These are phyloP conservation scores for Termitomyces sp. DNA, from an alignment of 768 basidiomycete species.

Conservation along the genomic window DNA sequence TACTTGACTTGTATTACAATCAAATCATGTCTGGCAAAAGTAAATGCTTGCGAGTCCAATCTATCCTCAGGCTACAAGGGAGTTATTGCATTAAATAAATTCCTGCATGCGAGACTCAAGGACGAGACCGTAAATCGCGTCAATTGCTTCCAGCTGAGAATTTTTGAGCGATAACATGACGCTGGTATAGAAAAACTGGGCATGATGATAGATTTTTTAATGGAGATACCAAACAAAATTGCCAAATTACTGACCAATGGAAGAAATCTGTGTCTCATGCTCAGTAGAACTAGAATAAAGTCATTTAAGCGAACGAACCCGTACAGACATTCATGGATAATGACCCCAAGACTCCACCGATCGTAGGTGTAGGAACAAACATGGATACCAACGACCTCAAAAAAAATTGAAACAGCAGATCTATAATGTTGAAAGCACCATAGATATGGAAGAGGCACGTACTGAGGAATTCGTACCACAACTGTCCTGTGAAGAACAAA, in stretches of 20 bases:
- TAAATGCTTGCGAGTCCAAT: slow-evolving; percentile 72
- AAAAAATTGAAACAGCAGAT: slow-evolving; percentile 83
- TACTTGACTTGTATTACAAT: slow-evolving; percentile 69
- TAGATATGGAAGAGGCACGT: too few species aligned
- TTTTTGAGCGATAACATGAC: slow-evolving; percentile 95
- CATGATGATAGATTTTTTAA: slow-evolving; percentile 13
- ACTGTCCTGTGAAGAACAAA: too few species aligned
- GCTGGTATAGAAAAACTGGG: slow-evolving; percentile 33
- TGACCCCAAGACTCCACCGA: slow-evolving; percentile 98
- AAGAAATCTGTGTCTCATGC: slow-evolving; percentile 58
- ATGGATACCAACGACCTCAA: slow-evolving; percentile 85
- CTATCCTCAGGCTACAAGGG: slow-evolving; percentile 93
- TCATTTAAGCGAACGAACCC: slow-evolving; percentile 46
- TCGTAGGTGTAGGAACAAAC: slow-evolving; percentile 95
- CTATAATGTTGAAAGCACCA: too few species aligned
- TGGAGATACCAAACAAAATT: slow-evolving; percentile 6
- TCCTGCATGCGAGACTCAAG: slow-evolving; percentile 82
- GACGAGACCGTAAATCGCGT: slow-evolving; percentile 79
- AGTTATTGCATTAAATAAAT: slow-evolving; percentile 84
- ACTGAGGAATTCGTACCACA: too few species aligned
- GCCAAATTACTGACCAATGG: slow-evolving; percentile 96
- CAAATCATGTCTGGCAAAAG: slow-evolving; percentile 71
- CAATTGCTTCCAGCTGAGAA: slow-evolving; percentile 89
- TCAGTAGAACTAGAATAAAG: slow-evolving; percentile 8
- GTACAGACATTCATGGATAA: slow-evolving; percentile 94